Conservation (phyloP, 139 green algal genomes). For the Chara braunii region DNA sequence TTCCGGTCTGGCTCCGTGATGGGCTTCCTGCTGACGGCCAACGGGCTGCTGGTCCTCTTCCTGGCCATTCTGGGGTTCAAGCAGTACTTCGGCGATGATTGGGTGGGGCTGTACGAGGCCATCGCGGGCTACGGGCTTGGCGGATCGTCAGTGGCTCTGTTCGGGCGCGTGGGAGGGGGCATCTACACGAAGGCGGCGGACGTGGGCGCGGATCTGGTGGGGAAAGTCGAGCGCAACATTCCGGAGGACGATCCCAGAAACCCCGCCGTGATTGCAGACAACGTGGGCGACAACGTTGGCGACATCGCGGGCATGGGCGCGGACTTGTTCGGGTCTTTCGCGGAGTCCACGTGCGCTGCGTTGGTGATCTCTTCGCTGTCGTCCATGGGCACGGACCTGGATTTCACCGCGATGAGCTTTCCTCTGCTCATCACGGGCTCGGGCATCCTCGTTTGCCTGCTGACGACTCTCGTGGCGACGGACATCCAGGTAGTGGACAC, state of each 20-base stretch:
- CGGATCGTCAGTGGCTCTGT: slow-evolving; percentile 88
- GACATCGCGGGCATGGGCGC: slow-evolving; percentile 98
- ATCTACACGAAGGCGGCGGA: slow-evolving; percentile 99
- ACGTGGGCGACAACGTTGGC: slow-evolving; percentile 97
- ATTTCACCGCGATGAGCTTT: slow-evolving; percentile 43
- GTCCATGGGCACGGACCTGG: slow-evolving; percentile 10
- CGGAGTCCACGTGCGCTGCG: slow-evolving; percentile 57
- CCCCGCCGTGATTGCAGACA: slow-evolving; percentile 70
- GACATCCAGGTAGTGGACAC: slow-evolving; percentile 28
- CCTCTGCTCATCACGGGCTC: slow-evolving; percentile 48
- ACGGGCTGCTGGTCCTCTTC: slow-evolving; percentile 45
- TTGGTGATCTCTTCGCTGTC: slow-evolving; percentile 46
- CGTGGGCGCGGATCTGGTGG: slow-evolving; percentile 93
- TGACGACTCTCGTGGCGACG: slow-evolving; percentile 48
- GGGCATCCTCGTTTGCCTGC: slow-evolving; percentile 46
- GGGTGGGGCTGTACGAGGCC: slow-evolving; percentile 82
- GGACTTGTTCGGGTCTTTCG: slow-evolving; percentile 83
- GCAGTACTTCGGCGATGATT: slow-evolving; percentile 78
- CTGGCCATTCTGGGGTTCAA: slow-evolving; percentile 34
- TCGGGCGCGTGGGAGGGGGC: slow-evolving; percentile 86
- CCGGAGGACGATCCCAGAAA: slow-evolving; percentile 97
- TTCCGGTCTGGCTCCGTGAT: slow-evolving; percentile 97
- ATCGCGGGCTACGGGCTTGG: slow-evolving; percentile 96
- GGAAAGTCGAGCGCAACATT: slow-evolving; percentile 68
- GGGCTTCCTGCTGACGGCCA: slow-evolving; percentile 78